Evolutionary conservation across 768 basidiomycete genomes (phyloP).

Genomic region (Hygrophorus pudorinus): DNA sequence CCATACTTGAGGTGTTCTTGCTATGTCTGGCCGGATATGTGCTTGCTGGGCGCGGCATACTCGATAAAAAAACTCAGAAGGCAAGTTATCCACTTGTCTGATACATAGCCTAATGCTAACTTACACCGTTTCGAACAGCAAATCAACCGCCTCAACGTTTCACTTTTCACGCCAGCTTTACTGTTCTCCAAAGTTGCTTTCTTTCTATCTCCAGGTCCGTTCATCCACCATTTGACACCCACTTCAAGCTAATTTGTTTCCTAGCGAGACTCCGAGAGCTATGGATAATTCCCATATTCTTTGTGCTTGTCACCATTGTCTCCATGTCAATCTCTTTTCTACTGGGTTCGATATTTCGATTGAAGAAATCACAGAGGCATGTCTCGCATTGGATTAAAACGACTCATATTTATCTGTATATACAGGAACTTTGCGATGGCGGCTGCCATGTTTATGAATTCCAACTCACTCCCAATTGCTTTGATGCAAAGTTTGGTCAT

Average conservation of each 20-base stretch:
- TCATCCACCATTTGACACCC: background rate
- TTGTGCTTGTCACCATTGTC: conserved; percentile 60
- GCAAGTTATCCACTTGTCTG: conserved; percentile 26
- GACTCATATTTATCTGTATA: background rate
- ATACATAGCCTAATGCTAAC: conserved; percentile 4
- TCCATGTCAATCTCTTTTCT: conserved; percentile 62
- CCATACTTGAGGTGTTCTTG: conserved; percentile 82
- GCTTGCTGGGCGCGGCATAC: conserved; percentile 67
- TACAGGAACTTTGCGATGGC: conserved; percentile 69
- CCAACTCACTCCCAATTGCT: conserved; percentile 90
- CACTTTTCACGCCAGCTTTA: conserved; percentile 81
- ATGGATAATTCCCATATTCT: conserved; percentile 34
- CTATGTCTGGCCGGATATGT: conserved; percentile 78
- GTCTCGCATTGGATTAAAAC: conserved; percentile 10
- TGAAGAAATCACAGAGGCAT: conserved; percentile 72
- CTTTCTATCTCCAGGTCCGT: conserved; percentile 67
- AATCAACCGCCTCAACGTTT: conserved; percentile 76
- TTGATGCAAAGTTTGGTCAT: conserved; percentile 85
- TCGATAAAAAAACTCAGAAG: conserved; percentile 87
- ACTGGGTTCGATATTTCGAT: conserved; percentile 51
- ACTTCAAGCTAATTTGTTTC: background rate
- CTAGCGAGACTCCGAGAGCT: conserved; percentile 7
- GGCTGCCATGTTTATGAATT: conserved; percentile 87
- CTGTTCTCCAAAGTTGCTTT: conserved; percentile 95
- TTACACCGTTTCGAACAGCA: conserved; percentile 31